Evolutionary conservation across 2,329 filamentous ascomycete species (phyloP).

Genomic region (Exophiala sp.): DNA sequence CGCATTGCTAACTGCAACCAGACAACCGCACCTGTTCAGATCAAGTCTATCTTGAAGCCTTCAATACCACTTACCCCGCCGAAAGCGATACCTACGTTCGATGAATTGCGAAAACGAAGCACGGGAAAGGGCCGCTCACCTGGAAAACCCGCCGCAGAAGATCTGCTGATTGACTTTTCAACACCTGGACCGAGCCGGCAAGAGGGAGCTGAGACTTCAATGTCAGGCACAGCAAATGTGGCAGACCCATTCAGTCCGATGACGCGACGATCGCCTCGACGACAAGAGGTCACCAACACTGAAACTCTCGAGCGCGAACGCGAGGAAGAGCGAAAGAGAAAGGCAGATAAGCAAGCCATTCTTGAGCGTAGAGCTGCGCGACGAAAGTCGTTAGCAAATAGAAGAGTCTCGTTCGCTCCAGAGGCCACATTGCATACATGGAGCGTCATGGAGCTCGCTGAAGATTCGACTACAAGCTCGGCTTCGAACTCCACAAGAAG

Average conservation of each 20-base stretch:
- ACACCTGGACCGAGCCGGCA: conserved; percentile 36
- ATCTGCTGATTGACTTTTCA: conserved; percentile 43
- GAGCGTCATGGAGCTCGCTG: conserved; percentile 84
- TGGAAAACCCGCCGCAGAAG: conserved; percentile 22
- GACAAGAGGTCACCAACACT: not conserved
- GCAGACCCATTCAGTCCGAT: conserved; percentile 30
- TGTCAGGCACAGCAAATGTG: conserved; percentile 51
- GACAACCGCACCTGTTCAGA: conserved; percentile 39
- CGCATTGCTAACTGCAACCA: conserved; percentile 29
- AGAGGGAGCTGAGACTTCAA: conserved; percentile 38
- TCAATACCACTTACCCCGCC: conserved; percentile 65
- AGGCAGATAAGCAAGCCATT: conserved; percentile 58
- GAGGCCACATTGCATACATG: conserved; percentile 97
- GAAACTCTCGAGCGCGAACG: conserved; percentile 58
- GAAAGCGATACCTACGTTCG: conserved; percentile 60
- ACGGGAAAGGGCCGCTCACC: conserved; percentile 34
- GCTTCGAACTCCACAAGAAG: conserved; percentile 71
- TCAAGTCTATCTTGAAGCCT: conserved; percentile 77
- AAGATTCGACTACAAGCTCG: conserved; percentile 77
- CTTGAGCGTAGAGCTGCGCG: conserved; percentile 78
- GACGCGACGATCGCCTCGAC: conserved; percentile 11
- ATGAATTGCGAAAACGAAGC: conserved; percentile 47
- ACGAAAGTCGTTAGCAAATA: conserved; percentile 86
- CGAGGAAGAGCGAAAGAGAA: conserved; percentile 62
- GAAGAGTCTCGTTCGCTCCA: conserved; percentile 93